Base-by-base conservation (phyloP, 805 yeast genomes). In the Candida xiaguanensis region DNA sequence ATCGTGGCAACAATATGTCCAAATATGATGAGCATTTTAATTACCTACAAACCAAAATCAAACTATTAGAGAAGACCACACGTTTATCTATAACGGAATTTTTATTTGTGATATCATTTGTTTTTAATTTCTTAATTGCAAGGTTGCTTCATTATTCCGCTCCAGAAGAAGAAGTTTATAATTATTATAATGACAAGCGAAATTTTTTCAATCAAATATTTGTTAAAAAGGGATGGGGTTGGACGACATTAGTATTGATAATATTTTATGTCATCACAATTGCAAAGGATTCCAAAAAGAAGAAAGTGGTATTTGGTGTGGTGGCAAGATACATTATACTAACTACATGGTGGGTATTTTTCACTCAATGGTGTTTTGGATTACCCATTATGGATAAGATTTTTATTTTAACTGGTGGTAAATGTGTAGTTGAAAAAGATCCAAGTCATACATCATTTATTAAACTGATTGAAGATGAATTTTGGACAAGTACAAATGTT, bases 221-320 rank as follows among this genome's bases (percentile, higher is more conserved):
- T 56, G 96, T 91, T 27, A 93, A 91, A 52, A 73, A 72, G 18
- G 98, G 97, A 2, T 93, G 98, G 98, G 70, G 78, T 12, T 93
- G 97, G 98, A 89, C 95, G 8, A 51, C 73, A 3, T 15, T 58
- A 2, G 56, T 44, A 12, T 43, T 65, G 11, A 45, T 48, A 1
- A 34, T 49, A 8, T 68, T 65, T 42, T 66, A 27, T 26, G 42
- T 8, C 14, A 32, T 27, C 31, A 34, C 18, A 26, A 32, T 35
- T 24, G 30, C 9, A 45, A 50, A 42, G 43, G 9, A 9, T 8
- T 13, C 16, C 9, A 40, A 18, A 38, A 37, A 25, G 27, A 35
- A 8, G 34, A 38, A 34, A 12, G 25, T 51, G 5, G 29, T 49
- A 3, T 36, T 35, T 26, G 40, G 42, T 11, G 65, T 67, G 2